phyloP scores from a whole-genome alignment of 2,329 filamentous ascomycete species.

The Microdochium paspali region DNA sequence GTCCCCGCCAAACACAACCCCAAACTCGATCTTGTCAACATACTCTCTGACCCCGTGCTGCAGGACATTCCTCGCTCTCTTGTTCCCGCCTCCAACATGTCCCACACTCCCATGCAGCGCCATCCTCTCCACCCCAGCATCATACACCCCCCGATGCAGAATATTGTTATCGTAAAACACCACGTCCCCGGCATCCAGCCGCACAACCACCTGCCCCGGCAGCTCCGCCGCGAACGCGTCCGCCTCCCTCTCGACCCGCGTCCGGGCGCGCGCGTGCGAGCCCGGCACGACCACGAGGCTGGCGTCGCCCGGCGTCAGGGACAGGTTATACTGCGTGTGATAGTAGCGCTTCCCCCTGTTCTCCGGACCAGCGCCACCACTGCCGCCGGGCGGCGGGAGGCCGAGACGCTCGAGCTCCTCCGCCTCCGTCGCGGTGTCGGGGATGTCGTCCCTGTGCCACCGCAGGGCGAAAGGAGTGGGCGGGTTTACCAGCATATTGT shows the following conservation, averaged over 20 bases:
- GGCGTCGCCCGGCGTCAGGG: slow-evolving; percentile 60
- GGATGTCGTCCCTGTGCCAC: slow-evolving; percentile 83
- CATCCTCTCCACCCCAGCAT: slow-evolving; percentile 48
- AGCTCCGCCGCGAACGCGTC: slow-evolving; percentile 53
- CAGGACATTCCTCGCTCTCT: slow-evolving; percentile 61
- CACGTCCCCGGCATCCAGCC: slow-evolving; percentile 63
- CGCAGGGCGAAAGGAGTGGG: slow-evolving; percentile 61
- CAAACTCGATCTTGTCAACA: slow-evolving; percentile 51
- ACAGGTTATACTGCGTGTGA: slow-evolving; percentile 83
- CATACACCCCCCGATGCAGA: slow-evolving; percentile 62
- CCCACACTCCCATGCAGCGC: slow-evolving; percentile 68
- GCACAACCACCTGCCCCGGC: slow-evolving; percentile 55
- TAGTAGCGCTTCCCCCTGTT: slow-evolving; percentile 55
- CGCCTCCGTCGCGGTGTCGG: slow-evolving; percentile 51
- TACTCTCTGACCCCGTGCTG: slow-evolving; percentile 65
- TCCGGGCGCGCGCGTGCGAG: slow-evolving; percentile 63
- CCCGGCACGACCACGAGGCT: slow-evolving; percentile 70
- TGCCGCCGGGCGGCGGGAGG: too few species aligned
- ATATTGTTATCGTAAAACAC: slow-evolving; percentile 92
- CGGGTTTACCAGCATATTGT: slow-evolving; percentile 75
- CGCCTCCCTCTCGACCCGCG: slow-evolving; percentile 57
- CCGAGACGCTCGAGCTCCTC: slow-evolving; percentile 57
- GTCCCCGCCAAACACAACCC: slow-evolving; percentile 28
- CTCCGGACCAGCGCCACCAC: too few species aligned
- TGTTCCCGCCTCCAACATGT: slow-evolving; percentile 40